Evolutionary conservation across 495 filamentous ascomycete genomes (phyloP).

Genomic region (Astrothelium subdiscretum): DNA sequence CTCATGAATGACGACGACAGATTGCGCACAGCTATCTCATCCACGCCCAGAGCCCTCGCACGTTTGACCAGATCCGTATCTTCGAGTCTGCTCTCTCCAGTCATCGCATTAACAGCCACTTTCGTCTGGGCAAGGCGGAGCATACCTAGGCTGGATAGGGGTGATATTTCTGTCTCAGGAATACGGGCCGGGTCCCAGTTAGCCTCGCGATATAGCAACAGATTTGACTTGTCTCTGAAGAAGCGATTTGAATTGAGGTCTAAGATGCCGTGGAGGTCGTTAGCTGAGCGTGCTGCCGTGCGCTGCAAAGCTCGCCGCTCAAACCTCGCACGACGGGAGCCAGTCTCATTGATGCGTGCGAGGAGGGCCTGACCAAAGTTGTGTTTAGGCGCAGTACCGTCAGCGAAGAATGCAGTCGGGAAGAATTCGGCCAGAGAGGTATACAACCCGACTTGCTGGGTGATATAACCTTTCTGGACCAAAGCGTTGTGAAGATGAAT

Average conservation of each 20-base stretch:
- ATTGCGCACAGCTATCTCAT: constrained; percentile 13
- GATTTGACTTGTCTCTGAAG: constrained; percentile 25
- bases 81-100: constrained; percentile 17
- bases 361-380: constrained; percentile 19
- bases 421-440: constrained; percentile 13
- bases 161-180: constrained; percentile 22
- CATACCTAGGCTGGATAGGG: constrained; percentile 12
- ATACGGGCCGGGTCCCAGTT: constrained; percentile 23
- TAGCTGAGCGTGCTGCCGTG: background rate
- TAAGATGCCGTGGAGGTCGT: constrained; percentile 4
- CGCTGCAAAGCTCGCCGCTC: background rate
- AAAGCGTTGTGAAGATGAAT: constrained; percentile 39
- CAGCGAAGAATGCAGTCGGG: constrained; percentile 19
- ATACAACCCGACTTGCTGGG: constrained; percentile 21
- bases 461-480: constrained; percentile 29
- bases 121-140: constrained; percentile 23
- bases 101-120: constrained; percentile 18
- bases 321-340: background rate
- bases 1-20: background rate
- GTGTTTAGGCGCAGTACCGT: constrained; percentile 20
- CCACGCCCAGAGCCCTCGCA: constrained; percentile 15
- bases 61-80: constrained; percentile 27
- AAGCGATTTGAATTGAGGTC: constrained; percentile 13
- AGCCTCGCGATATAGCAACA: constrained; percentile 17
- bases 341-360: background rate